Evolutionary conservation across 345 rosid genomes (phyloP).

Genomic region (Eucalyptus cladocalyx): DNA sequence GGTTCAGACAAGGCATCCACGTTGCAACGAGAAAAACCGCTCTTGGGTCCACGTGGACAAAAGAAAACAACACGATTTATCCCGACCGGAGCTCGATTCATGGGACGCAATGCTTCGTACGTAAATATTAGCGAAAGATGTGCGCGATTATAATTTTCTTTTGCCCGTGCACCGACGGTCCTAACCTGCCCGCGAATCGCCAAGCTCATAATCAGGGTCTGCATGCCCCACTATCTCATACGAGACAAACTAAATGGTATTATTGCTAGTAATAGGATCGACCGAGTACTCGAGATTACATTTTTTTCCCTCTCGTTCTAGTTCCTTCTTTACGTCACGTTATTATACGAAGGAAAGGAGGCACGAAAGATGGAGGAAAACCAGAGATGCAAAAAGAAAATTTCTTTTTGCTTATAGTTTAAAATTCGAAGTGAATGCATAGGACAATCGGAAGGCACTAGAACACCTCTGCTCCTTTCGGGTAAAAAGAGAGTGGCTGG

Average conservation of each 20-base stretch:
- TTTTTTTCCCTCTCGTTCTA: background rate
- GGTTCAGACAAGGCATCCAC: background rate
- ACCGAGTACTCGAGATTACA: background rate
- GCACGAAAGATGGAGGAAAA: background rate
- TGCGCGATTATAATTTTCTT: no score
- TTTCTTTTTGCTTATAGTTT: background rate
- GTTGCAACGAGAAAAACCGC: background rate
- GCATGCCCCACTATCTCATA: background rate
- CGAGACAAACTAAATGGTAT: no score
- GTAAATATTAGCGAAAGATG: background rate
- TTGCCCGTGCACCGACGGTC: background rate
- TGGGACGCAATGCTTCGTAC: background rate
- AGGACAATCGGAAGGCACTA: background rate
- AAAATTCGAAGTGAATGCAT: background rate
- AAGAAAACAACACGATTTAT: background rate
- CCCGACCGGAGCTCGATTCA: background rate
- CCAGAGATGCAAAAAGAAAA: background rate
- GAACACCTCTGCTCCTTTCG: background rate
- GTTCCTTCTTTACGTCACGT: background rate
- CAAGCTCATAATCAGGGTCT: background rate
- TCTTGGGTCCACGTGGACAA: background rate
- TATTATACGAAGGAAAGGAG: background rate
- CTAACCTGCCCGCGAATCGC: background rate
- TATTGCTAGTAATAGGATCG: background rate
- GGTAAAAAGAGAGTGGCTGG: background rate